phyloP scores from a whole-genome alignment of 306 rosid genomes.

The Dalbergia cultrata region DNA sequence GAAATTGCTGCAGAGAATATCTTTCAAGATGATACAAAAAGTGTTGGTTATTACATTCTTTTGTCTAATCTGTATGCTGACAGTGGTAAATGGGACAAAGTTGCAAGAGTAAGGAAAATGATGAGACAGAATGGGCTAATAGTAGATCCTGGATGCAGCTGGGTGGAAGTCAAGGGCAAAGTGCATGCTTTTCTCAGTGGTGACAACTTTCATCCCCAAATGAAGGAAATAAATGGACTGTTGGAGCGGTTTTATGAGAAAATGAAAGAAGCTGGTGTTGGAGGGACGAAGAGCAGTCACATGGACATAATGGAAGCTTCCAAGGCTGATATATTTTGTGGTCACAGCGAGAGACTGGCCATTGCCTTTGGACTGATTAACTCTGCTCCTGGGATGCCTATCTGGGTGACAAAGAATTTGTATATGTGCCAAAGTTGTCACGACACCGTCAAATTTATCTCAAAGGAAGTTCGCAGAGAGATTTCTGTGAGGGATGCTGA shows the following conservation, averaged over 20 bases:
- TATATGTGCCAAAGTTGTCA: slow-evolving; percentile 92
- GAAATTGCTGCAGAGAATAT: slow-evolving; percentile 77
- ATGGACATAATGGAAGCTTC: slow-evolving; percentile 68
- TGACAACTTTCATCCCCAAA: slow-evolving; percentile 75
- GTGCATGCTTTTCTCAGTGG: slow-evolving; percentile 93
- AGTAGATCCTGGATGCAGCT: slow-evolving; percentile 93
- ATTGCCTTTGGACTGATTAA: slow-evolving; percentile 79
- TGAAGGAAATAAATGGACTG: slow-evolving; percentile 63
- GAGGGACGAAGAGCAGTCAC: slow-evolving; percentile 48
- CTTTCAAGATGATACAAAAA: slow-evolving; percentile 62
- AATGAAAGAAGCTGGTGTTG: slow-evolving; percentile 66
- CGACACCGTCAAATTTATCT: slow-evolving; percentile 69
- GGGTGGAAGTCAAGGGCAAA: slow-evolving; percentile 86
- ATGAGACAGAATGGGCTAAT: slow-evolving; percentile 80
- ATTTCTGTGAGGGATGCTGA: slow-evolving; percentile 84
- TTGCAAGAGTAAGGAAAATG: slow-evolving; percentile 66
- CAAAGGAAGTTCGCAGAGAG: slow-evolving; percentile 82
- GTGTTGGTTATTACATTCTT: slow-evolving; percentile 84
- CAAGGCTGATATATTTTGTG: slow-evolving; percentile 90
- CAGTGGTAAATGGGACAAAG: slow-evolving; percentile 75
- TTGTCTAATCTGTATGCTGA: slow-evolving; percentile 80
- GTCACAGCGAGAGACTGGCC: slow-evolving; percentile 92
- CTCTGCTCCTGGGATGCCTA: slow-evolving; percentile 83
- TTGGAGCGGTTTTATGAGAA: slow-evolving; percentile 77
- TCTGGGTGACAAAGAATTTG: slow-evolving; percentile 89